phyloP scores from a whole-genome alignment of 768 basidiomycete species.

The Lactifluus hygrophoroides region DNA sequence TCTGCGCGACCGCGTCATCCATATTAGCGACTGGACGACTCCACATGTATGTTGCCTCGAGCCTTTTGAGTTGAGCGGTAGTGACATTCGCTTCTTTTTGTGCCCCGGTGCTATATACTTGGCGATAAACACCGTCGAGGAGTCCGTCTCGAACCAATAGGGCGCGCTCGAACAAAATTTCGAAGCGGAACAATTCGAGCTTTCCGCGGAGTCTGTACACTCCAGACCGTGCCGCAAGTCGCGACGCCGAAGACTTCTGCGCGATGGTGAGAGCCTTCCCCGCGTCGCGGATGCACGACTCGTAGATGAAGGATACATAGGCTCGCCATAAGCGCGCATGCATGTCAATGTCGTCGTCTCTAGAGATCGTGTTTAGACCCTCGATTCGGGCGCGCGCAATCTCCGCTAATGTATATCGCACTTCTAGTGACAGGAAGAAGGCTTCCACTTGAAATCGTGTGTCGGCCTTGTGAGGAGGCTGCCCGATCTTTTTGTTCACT shows the following conservation, averaged over 20 bases:
- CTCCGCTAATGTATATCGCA: conserved; percentile 27
- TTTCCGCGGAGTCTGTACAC: conserved; percentile 21
- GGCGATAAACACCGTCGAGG: background rate
- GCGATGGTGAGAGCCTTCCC: conserved; percentile 23
- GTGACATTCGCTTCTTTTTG: background rate
- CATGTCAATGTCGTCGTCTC: background rate
- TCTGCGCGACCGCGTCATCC: conserved; percentile 17
- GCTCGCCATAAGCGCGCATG: conserved; percentile 18
- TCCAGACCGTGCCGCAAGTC: conserved; percentile 21
- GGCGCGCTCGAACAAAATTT: conserved; percentile 6
- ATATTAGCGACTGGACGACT: conserved; percentile 16
- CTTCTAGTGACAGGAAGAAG: conserved; percentile 28
- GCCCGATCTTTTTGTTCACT: conserved; percentile 26
- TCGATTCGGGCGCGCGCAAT: conserved; percentile 24
- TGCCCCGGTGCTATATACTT: background rate
- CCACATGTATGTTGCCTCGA: conserved; percentile 19
- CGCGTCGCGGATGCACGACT: conserved; percentile 23
- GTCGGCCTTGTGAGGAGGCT: conserved; percentile 28
- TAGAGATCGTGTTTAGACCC: background rate
- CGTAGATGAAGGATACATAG: conserved; percentile 21
- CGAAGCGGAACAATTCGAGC: conserved; percentile 24
- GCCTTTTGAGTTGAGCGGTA: background rate
- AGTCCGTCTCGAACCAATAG: background rate
- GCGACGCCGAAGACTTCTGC: conserved; percentile 22
- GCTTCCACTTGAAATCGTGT: conserved; percentile 29